Conservation (phyloP, 2,329 filamentous ascomycete species). For the Cladorrhinum sp. region DNA sequence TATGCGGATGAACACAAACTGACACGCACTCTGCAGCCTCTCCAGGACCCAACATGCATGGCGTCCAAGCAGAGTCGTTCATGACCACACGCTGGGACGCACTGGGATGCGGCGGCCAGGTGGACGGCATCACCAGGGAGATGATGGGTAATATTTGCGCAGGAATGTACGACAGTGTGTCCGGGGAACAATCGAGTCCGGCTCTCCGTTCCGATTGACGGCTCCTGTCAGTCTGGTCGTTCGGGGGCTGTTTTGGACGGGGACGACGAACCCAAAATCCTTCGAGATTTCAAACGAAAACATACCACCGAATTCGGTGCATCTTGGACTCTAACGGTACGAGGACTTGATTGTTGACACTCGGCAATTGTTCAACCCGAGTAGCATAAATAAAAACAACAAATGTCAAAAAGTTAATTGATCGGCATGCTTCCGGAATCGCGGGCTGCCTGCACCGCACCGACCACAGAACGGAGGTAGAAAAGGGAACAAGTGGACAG, state of each 20-base stretch:
- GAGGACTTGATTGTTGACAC: no score
- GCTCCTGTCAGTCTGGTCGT: neutral
- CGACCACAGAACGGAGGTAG: constrained; percentile 4
- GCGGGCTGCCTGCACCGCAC: no score
- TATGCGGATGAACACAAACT: constrained; percentile 5
- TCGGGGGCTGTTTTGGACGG: neutral
- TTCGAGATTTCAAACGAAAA: neutral
- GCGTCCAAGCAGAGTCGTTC: neutral
- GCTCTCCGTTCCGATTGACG: neutral
- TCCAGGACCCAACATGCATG: constrained; percentile 14
- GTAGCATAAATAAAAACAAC: neutral
- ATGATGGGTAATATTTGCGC: neutral
- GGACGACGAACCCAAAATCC: neutral
- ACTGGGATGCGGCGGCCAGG: no score
- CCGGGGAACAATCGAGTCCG: neutral
- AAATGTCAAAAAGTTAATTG: no score
- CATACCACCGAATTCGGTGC: neutral
- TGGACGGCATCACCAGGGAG: no score
- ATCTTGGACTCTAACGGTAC: no score
- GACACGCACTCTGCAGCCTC: constrained; percentile 9
- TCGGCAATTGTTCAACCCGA: neutral
- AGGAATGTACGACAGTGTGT: neutral
- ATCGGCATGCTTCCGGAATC: no score
- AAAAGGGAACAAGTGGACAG: neutral
- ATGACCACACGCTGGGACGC: neutral